Evolutionary conservation across 2,329 filamentous ascomycete species (phyloP).

Genomic region (Xylariaceae sp.): DNA sequence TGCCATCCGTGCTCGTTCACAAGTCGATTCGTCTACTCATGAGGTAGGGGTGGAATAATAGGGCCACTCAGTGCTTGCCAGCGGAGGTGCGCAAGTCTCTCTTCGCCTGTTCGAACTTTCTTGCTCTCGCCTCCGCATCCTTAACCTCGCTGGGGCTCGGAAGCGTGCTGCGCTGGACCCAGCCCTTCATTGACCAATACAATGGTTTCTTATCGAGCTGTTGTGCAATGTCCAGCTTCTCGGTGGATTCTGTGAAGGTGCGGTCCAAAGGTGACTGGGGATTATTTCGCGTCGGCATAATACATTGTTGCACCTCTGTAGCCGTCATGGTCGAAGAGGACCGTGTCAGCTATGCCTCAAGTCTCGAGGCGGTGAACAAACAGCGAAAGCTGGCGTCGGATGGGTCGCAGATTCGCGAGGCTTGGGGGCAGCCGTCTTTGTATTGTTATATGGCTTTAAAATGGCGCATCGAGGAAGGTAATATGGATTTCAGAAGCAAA

Average conservation of each 20-base stretch:
- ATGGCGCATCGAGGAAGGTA: too few relatives aligned
- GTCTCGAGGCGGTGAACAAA: too few relatives aligned
- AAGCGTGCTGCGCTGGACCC: slow-evolving; percentile 26
- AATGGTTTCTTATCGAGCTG: slow-evolving; percentile 31
- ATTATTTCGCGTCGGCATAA: slow-evolving; percentile 15
- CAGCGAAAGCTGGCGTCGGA: too few relatives aligned
- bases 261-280: slow-evolving; percentile 30
- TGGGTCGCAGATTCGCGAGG: too few relatives aligned
- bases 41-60: too few relatives aligned
- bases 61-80: slow-evolving; percentile 20
- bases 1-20: neutral
- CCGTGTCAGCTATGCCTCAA: too few relatives aligned
- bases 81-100: slow-evolving; percentile 40
- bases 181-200: slow-evolving; percentile 29
- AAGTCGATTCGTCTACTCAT: neutral
- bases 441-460: too few relatives aligned
- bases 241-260: slow-evolving; percentile 22
- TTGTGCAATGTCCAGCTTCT: slow-evolving; percentile 29
- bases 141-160: slow-evolving; percentile 12
- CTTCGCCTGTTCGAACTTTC: slow-evolving; percentile 48
- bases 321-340: too few relatives aligned
- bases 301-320: neutral
- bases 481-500: too few relatives aligned
- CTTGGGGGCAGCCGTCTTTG: too few relatives aligned
- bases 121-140: slow-evolving; percentile 35